Base-by-base conservation (phyloP, 257 asterid species). In the Schizonepeta tenuifolia region DNA sequence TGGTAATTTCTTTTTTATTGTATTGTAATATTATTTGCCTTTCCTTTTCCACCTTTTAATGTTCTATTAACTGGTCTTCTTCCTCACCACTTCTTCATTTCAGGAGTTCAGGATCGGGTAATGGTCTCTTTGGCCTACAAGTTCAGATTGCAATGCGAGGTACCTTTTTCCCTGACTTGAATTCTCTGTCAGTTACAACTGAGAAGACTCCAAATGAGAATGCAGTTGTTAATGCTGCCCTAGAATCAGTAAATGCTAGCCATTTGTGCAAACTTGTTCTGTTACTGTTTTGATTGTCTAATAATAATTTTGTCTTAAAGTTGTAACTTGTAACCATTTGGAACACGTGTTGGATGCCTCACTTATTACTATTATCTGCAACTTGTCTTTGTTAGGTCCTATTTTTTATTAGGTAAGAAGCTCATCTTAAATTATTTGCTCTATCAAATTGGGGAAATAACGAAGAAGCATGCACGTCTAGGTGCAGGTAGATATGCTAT, bases 71-170 rank as follows among this genome's bases (percentile, higher is more conserved):
- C 43, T 24, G 26, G 8, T 12, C 50, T 70, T 21, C 69, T 26
- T 62, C 74, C 59, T 38, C n/a, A 64, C 56, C 62, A 17, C 57
- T 63, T 72, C 40, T 38, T 53, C 21, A 24, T 67, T 46, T 15
- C 86, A 94, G 97, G 99, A 90, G 86, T 83, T 63, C 84, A 46
- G 99, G 98, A 73, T 90, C 70, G 79, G 98, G 97, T 31, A 88
- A 87, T 74, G 97, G 97, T 73, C 97, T 94, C 72, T 96, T 91
- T 80, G 95, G 96, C 73, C 86, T 94, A 51, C 99, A 94, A 86
- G 83, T 94, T 78, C 99, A 83, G 84, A 94, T 94, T 82, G 98
- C 98, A 65, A 89, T 91, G 96, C 86, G 97, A 84, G 99, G 99
- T 94, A 78, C 73, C 46, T 47, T 35, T 43, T 26, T 26, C 54